Base-by-base conservation (phyloP, 2,329 filamentous ascomycete genomes). In the Lojkania enalia region DNA sequence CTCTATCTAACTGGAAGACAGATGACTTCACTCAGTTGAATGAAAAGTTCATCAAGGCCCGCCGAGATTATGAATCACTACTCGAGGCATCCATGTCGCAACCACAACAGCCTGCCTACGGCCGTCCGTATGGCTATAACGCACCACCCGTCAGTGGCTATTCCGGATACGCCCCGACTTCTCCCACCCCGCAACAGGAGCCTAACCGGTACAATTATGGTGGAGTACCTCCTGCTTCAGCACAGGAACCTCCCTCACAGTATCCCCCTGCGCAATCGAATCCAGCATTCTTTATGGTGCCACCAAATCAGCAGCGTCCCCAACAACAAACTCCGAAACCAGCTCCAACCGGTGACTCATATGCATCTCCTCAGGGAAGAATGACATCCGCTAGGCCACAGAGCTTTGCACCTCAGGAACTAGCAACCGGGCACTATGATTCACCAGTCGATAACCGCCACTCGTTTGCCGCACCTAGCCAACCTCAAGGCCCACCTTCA, bases 11-110 rank as follows among this genome's bases (percentile, higher is more conserved):
- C 39, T 16, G 11, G n/a, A 32, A 29, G 12, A 54, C 54, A 95
- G 94, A 99, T 71, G 94, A 99, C 70, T 97, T 99, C 65, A 96
- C 94, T 2, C 92, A 97, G 67, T 77, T 99, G 51, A 99, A 99
- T 64, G 94, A 99, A 71, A 97, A 97, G 74, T 99, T 99, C 71
- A 97, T 99, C 78, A 99, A 99, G 73, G 94, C 94, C 35, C 86
- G 94, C 54, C 83, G 92, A 60, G 94, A 99, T 72, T 99, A 99
- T 68, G 94, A 99, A 72, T 85, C 88, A 20, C 79, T 99, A n/a
- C 77, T 99, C 15, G 94, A 99, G 71, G 87, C 89, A 14, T 97
- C 92, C 44, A 97, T 99, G 92, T 85, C 91, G 1, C 92, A 96
- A 57, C 87, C 91, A n/a, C 84, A 88, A 40, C 87, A 88, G 62